Conservation (phyloP, 768 basidiomycete genomes). For the Lactarius sp. region DNA sequence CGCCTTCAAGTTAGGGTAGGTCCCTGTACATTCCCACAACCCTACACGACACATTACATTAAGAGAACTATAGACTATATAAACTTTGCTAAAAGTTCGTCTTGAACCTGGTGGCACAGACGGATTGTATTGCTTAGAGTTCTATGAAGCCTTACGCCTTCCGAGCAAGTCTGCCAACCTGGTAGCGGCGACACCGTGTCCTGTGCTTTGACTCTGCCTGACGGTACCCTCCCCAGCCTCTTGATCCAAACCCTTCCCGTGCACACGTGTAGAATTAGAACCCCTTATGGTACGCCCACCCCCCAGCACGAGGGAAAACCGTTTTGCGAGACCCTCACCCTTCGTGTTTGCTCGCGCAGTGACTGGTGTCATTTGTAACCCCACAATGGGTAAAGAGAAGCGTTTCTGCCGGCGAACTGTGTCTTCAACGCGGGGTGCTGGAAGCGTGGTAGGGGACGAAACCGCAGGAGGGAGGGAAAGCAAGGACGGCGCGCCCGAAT, state of each 20-base stretch:
- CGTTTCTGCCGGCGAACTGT: conserved; percentile 60
- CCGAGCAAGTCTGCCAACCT: conserved; percentile 53
- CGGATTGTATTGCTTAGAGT: not conserved
- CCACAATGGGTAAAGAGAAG: conserved; percentile 74
- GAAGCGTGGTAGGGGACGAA: conserved; percentile 1
- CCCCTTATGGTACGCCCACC: conserved; percentile 27
- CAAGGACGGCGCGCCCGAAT: conserved; percentile 7
- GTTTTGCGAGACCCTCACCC: conserved; percentile 38
- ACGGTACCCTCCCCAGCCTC: conserved; percentile 23
- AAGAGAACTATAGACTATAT: not conserved
- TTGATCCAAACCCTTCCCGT: conserved; percentile 5
- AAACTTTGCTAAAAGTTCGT: not conserved
- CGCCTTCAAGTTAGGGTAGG: too few relatives aligned
- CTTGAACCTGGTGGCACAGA: not conserved
- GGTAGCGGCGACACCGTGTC: conserved; percentile 46
- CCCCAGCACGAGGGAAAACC: conserved; percentile 60
- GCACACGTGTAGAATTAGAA: not conserved
- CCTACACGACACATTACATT: too few relatives aligned
- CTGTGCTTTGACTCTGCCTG: conserved; percentile 23
- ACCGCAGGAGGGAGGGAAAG: not conserved
- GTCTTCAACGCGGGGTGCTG: conserved; percentile 44
- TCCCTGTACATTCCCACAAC: too few relatives aligned
- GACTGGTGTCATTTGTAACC: conserved; percentile 66
- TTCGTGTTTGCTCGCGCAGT: conserved; percentile 47
- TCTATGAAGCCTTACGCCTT: conserved; percentile 25